Conservation (phyloP, 139 green algal genomes). For the Yamagishiella unicocca region DNA sequence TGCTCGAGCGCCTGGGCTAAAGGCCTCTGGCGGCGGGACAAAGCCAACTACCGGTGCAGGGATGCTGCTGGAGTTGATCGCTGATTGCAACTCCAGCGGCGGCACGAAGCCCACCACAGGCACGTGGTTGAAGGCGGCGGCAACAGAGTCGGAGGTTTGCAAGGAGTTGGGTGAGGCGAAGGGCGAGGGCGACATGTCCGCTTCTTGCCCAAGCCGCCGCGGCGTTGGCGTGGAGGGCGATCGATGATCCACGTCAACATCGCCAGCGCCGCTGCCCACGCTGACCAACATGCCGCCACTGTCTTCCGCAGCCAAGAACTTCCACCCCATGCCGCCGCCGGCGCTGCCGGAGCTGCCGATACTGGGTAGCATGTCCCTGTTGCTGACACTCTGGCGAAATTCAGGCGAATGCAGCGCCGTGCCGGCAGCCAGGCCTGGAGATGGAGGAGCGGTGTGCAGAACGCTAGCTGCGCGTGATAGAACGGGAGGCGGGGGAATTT, state of each 20-base stretch:
- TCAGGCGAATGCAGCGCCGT: too few relatives aligned
- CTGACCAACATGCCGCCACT: not conserved
- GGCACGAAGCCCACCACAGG: constrained; percentile 32
- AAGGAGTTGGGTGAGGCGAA: too few relatives aligned
- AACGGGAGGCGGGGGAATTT: not conserved
- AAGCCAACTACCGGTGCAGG: not conserved
- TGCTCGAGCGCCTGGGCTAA: not conserved
- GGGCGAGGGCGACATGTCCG: too few relatives aligned
- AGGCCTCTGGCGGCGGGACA: not conserved
- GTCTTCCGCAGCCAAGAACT: not conserved
- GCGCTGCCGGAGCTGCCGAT: not conserved
- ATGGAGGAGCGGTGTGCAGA: too few relatives aligned
- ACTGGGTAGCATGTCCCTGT: not conserved
- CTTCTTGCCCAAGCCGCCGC: too few relatives aligned
- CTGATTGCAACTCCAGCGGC: not conserved
- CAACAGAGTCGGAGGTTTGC: too few relatives aligned
- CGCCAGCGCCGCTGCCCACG: not conserved
- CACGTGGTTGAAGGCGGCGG: not conserved
- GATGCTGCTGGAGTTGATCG: not conserved
- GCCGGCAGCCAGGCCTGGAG: too few relatives aligned
- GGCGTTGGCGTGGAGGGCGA: too few relatives aligned
- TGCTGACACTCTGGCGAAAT: too few relatives aligned
- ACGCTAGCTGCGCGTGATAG: too few relatives aligned
- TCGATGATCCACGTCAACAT: not conserved
- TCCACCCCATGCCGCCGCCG: constrained; percentile 11